These are phyloP conservation scores for Colletotrichum theobromicola DNA, from an alignment of 2,329 filamentous ascomycete species.

Conservation along the genomic window DNA sequence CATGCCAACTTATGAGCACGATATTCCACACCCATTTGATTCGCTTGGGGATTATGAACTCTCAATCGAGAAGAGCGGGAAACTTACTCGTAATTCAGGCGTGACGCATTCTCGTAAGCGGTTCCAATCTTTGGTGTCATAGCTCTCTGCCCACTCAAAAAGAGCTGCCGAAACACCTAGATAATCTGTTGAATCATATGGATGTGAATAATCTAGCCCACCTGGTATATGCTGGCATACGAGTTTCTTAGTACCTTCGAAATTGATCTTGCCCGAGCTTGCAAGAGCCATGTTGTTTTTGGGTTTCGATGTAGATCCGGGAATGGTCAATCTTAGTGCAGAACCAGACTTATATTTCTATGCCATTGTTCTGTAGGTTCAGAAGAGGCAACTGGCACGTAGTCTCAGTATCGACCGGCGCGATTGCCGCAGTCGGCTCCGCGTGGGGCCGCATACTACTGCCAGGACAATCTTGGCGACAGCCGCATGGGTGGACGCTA, in stretches of 20 bases:
- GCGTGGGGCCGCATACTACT: not conserved
- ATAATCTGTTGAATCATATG: slow-evolving; percentile 45
- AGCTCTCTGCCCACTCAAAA: slow-evolving; percentile 70
- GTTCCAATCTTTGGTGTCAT: slow-evolving; percentile 69
- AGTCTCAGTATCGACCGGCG: not conserved
- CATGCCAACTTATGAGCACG: accelerated
- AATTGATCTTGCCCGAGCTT: not conserved
- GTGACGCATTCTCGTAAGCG: slow-evolving; percentile 59
- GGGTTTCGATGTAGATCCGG: not conserved
- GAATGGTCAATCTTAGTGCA: not conserved
- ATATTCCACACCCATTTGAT: not conserved
- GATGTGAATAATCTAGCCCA: not conserved
- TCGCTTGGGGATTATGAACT: slow-evolving; percentile 51
- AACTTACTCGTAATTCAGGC: slow-evolving; percentile 46
- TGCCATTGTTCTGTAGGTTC: not conserved
- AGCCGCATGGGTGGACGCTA: not conserved
- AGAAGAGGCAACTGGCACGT: not conserved
- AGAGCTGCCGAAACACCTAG: slow-evolving; percentile 52
- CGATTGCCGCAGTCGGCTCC: not conserved
- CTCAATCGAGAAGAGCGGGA: slow-evolving; percentile 53
- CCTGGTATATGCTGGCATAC: not conserved
- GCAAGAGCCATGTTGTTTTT: not conserved
- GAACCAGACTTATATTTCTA: not conserved
- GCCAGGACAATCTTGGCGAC: not conserved
- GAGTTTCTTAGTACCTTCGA: not conserved